Conservation (phyloP, 75 land plant species). For the Isoetes taiwanensis region DNA sequence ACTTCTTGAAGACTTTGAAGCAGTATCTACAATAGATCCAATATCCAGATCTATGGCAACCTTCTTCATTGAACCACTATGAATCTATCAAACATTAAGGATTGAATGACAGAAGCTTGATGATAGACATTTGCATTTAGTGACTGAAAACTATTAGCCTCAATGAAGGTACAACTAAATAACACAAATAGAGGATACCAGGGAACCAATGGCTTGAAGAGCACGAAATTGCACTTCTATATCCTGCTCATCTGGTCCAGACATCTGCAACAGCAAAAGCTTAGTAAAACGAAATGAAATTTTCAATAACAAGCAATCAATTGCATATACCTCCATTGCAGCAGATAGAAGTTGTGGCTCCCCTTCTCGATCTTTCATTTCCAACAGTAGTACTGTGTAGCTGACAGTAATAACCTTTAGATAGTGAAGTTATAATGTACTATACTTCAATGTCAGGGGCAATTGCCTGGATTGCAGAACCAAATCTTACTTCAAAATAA, state of each 20-base stretch:
- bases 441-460: too few relatives aligned
- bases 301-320: too few relatives aligned
- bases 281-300: too few relatives aligned
- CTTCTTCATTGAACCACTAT: constrained; percentile 54
- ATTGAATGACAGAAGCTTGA: too few relatives aligned
- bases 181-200: too few relatives aligned
- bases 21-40: constrained; percentile 40
- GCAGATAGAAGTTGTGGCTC: constrained; percentile 92
- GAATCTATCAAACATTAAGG: too few relatives aligned
- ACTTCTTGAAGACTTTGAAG: constrained; percentile 47
- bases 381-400: constrained; percentile 66
- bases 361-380: constrained; percentile 75
- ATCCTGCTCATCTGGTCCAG: constrained; percentile 57
- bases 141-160: too few relatives aligned
- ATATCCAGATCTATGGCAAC: constrained; percentile 84
- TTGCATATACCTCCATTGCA: constrained; percentile 56
- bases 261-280: constrained; percentile 59
- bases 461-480: too few relatives aligned
- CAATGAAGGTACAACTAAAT: too few relatives aligned
- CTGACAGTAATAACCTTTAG: too few relatives aligned
- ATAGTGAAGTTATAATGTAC: too few relatives aligned
- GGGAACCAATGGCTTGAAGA: constrained; percentile 82
- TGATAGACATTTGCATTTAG: too few relatives aligned
- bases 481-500: constrained; percentile 78
- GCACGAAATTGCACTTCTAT: constrained; percentile 66